Percentiles rank a stretch among this genome's conserved stretches.
These are phyloP conservation scores for Omphalotus guepiniiformis DNA, from an alignment of 768 basidiomycete genomes.

Conservation along the genomic window DNA sequence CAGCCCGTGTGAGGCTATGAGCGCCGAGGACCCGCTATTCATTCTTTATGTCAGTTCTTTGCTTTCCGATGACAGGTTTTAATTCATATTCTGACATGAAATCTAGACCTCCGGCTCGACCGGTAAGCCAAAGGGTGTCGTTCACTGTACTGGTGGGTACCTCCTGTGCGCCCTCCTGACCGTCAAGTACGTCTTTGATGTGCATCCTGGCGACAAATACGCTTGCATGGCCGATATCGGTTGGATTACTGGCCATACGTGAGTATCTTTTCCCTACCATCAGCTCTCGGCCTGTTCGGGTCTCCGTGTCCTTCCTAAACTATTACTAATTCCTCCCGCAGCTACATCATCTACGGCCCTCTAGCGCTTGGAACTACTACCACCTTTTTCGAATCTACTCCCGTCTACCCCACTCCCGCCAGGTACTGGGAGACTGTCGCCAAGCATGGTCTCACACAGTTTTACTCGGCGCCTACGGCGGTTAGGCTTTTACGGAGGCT, in stretches of 20 bases:
- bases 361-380: slow-evolving; percentile 82
- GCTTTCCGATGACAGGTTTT: background rate
- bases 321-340: slow-evolving; percentile 23
- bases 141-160: slow-evolving; percentile 87
- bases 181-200: slow-evolving; percentile 96
- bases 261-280: slow-evolving; percentile 14
- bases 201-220: slow-evolving; percentile 94
- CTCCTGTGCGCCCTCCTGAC: slow-evolving; percentile 89
- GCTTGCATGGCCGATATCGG: slow-evolving; percentile 99
- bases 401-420: slow-evolving; percentile 92
- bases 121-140: slow-evolving; percentile 96
- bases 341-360: slow-evolving; percentile 94
- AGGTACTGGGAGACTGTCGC: slow-evolving; percentile 91
- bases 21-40: slow-evolving; percentile 94
- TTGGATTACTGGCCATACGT: slow-evolving; percentile 98
- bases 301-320: no score
- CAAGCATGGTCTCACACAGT: slow-evolving; percentile 90
- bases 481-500: slow-evolving; percentile 76
- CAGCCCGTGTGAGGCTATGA: slow-evolving; percentile 86
- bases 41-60: slow-evolving; percentile 85
- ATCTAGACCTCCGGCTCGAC: slow-evolving; percentile 87
- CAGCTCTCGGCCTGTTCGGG: background rate
- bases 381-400: slow-evolving; percentile 93
- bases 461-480: slow-evolving; percentile 94
- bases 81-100: slow-evolving; percentile 7